Evolutionary conservation across 495 filamentous ascomycete genomes (phyloP).

Genomic region (Elasticomyces elasticus): DNA sequence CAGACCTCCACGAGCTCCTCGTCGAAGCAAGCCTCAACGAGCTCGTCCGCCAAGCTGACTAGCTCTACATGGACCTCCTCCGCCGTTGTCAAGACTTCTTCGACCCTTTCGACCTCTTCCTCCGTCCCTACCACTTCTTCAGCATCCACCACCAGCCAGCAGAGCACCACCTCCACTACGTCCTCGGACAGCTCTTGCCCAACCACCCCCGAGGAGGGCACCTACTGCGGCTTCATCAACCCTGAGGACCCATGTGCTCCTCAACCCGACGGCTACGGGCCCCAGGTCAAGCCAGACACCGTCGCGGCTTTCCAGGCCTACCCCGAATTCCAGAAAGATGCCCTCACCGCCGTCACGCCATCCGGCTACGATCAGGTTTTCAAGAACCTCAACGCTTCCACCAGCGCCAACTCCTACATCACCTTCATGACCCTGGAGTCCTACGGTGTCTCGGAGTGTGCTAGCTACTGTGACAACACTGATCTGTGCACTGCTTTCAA

Average conservation of each 20-base stretch:
- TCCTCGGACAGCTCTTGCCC: constrained; percentile 8
- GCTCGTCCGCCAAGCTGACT: not conserved
- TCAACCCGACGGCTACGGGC: constrained; percentile 20
- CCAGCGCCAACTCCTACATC: constrained; percentile 34
- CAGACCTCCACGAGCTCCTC: not conserved
- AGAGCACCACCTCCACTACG: constrained; percentile 6
- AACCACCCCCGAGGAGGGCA: constrained; percentile 15
- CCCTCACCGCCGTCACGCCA: constrained; percentile 29
- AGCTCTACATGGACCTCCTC: constrained; percentile 3
- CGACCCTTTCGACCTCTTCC: not conserved
- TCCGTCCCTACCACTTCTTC: not conserved
- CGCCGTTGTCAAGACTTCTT: no score
- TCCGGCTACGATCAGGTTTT: constrained; percentile 35
- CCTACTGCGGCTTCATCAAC: constrained; percentile 22
- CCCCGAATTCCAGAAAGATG: constrained; percentile 4
- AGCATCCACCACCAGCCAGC: constrained; percentile 9
- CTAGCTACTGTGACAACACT: constrained; percentile 25
- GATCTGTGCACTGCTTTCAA: constrained; percentile 37
- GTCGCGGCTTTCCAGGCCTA: constrained; percentile 16
- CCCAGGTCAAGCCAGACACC: constrained; percentile 13
- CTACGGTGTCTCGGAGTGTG: constrained; percentile 37
- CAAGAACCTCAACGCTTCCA: constrained; percentile 30
- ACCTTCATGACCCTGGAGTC: constrained; percentile 32
- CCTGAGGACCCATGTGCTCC: constrained; percentile 18
- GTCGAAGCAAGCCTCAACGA: not conserved